Base-by-base conservation (phyloP, 805 yeast genomes). In the Nakazawaea wickerhamii region DNA sequence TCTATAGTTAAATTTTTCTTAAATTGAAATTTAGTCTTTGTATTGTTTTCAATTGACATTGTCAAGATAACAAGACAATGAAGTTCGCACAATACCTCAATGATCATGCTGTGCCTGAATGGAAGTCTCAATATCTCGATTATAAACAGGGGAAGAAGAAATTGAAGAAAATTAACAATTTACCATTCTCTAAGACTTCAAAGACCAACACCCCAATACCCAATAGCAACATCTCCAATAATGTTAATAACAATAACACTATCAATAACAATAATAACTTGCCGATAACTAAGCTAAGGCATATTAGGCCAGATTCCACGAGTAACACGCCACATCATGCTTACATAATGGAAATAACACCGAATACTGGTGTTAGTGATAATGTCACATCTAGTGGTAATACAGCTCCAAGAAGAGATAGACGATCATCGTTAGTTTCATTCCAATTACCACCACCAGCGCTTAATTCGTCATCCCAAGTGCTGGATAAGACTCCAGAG, bases 41-140 rank as follows among this genome's bases (percentile, higher is more conserved):
- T 25, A 25, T 25, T 11, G 28, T 30, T 11, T 30, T 30, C 34
- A 4, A 31, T 17, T 19, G 5, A 31, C 6, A 11, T 10, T 21
- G 8, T 11, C 10, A 20, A 13, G 9, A 8, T n/a, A 6, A 35
- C 10, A 15, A 20, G 13, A 7, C 13, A 9, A 82, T 82, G 90
- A 81, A 82, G 63, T 82, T 82, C 55, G 82, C 81, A 10, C 82
- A 78, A 48, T 77, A 84, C 19, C 64, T 82, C 44, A 74, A 71
- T 49, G 82, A 81, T 38, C 81, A 81, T 44, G 70, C 79, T 28
- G 84, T 84, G 43, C 95, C 96, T 4, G 95, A 84, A 54, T 90
- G 97, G 97, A 79, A 77, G 54, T 81, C 78, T 41, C 80, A 81
- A 54, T 90, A 90, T 55, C 69, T 90, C 26, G 84, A 86, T 54